Conservation (phyloP, 768 basidiomycete species). For the Lentinus brumalis region DNA sequence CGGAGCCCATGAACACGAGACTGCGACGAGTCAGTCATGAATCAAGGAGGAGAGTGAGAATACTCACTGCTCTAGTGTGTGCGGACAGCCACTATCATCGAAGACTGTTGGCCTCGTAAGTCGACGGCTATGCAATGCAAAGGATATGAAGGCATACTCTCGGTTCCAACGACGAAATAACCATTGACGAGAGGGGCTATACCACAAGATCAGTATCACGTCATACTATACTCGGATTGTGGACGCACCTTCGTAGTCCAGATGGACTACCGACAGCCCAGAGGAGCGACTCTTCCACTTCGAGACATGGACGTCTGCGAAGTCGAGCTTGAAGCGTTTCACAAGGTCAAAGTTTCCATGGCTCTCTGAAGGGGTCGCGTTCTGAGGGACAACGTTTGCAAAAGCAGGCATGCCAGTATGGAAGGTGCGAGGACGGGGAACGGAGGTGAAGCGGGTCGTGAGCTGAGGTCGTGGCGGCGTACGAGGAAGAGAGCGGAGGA, state of each 20-base stretch:
- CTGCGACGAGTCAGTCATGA: slow-evolving; percentile 38
- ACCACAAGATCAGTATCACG: not conserved
- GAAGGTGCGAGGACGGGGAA: slow-evolving; percentile 1
- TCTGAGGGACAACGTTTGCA: slow-evolving; percentile 3
- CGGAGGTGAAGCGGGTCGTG: slow-evolving; percentile 4
- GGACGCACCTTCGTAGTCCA: slow-evolving; percentile 80
- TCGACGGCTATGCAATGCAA: not conserved
- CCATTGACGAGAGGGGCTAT: slow-evolving; percentile 87
- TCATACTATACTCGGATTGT: not conserved
- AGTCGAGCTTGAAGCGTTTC: slow-evolving; percentile 73
- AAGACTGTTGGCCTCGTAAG: slow-evolving; percentile 59
- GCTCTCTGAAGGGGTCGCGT: slow-evolving; percentile 1
- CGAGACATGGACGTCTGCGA: slow-evolving; percentile 76
- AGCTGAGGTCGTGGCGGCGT: slow-evolving; percentile 5
- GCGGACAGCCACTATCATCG: slow-evolving; percentile 92
- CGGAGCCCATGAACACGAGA: slow-evolving; percentile 92
- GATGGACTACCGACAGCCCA: slow-evolving; percentile 87
- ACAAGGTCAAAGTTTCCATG: slow-evolving; percentile 86
- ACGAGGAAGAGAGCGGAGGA: slow-evolving; percentile 15
- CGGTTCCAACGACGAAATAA: slow-evolving; percentile 87
- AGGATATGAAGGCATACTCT: slow-evolving; percentile 58
- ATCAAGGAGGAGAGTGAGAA: slow-evolving; percentile 4
- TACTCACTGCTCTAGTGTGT: slow-evolving; percentile 92
- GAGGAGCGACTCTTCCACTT: slow-evolving; percentile 89
- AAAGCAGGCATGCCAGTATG: slow-evolving; percentile 23